phyloP scores from a whole-genome alignment of 73 alveolate species.

The Tetrahymena thermophila region DNA sequence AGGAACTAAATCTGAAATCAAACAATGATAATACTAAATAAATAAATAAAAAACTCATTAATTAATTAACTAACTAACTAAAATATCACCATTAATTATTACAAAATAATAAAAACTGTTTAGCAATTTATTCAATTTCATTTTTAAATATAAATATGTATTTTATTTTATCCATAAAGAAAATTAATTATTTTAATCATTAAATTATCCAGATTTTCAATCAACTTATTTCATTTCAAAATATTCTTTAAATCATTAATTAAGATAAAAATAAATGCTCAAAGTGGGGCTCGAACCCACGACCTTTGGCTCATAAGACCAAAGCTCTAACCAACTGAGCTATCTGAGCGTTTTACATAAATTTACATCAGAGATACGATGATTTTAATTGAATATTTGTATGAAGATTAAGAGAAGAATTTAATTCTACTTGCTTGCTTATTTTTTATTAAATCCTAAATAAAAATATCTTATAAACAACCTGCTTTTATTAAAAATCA shows the following conservation, averaged over 20 bases:
- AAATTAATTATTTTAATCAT: too few species aligned
- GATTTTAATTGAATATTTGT: too few species aligned
- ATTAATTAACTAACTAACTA: neutral
- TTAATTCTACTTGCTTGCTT: too few species aligned
- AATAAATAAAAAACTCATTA: neutral
- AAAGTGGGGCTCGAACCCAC: neutral
- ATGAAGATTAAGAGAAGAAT: too few species aligned
- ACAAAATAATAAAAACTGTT: too few species aligned
- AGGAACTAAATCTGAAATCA: neutral
- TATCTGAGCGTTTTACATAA: neutral
- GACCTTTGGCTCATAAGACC: neutral
- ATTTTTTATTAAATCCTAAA: too few species aligned
- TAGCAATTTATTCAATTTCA: neutral
- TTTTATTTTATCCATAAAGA: neutral
- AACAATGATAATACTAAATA: neutral
- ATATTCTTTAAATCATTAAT: too few species aligned
- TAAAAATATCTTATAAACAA: too few species aligned
- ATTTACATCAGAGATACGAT: too few species aligned
- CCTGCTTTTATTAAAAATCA: too few species aligned
- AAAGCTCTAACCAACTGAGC: neutral
- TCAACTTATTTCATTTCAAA: neutral
- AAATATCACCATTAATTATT: neutral
- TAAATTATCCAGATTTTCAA: too few species aligned
- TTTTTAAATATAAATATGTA: neutral
- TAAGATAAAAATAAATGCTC: neutral